Percentiles rank a stretch among this genome's conserved stretches.
Evolutionary conservation across 768 basidiomycete genomes (phyloP).

Genomic region (Tremella yokohamensis): DNA sequence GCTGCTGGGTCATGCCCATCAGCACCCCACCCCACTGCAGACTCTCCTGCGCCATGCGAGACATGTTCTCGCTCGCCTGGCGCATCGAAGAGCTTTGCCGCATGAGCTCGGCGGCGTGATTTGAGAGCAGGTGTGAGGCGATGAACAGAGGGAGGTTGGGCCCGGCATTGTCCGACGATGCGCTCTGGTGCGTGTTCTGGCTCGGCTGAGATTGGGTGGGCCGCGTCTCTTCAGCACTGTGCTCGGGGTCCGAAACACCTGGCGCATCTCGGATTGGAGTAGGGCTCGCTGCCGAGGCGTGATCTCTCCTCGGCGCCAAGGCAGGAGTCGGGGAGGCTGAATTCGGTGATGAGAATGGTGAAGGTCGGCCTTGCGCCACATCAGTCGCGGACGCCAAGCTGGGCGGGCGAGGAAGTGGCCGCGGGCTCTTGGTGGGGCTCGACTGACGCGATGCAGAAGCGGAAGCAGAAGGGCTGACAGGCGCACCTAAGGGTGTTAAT

Average conservation of each 20-base stretch:
- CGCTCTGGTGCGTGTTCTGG: background rate
- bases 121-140: conserved; percentile 37
- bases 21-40: conserved; percentile 33
- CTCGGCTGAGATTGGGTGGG: background rate
- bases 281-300: background rate
- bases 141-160: conserved; percentile 28
- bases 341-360: background rate
- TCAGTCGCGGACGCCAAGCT: background rate
- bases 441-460: background rate
- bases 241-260: background rate
- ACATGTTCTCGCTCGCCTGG: conserved; percentile 26
- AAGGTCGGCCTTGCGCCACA: background rate
- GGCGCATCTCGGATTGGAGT: background rate
- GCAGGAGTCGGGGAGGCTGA: background rate
- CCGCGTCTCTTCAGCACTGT: background rate
- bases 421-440: background rate
- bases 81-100: conserved; percentile 19
- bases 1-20: conserved; percentile 22
- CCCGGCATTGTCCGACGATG: background rate
- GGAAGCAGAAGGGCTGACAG: background rate
- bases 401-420: conserved; percentile 1
- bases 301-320: background rate
- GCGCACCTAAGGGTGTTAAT: background rate
- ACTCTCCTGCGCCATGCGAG: conserved; percentile 29
- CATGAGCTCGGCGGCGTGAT: conserved; percentile 30